Conservation (phyloP, 306 rosid species). For the Cucurbita moschata region DNA sequence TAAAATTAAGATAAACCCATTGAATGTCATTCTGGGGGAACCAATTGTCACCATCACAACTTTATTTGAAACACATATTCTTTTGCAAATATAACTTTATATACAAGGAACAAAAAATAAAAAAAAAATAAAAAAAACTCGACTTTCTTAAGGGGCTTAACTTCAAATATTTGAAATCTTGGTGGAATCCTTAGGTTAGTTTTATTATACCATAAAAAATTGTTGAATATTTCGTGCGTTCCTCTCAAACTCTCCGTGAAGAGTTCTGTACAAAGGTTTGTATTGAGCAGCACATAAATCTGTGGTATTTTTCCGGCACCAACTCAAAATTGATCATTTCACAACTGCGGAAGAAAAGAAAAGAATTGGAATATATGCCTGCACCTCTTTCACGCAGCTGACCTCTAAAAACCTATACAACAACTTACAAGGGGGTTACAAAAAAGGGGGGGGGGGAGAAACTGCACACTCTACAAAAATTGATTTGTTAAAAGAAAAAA, state of each 20-base stretch:
- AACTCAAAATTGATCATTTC: conserved; percentile 2
- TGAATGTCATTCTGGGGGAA: neutral
- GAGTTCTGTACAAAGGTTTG: conserved; percentile 2
- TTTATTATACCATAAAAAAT: too few species aligned
- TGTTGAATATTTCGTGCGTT: neutral
- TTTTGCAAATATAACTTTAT: neutral
- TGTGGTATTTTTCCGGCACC: neutral
- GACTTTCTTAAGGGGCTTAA: too few species aligned
- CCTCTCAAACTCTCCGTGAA: neutral
- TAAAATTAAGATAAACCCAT: neutral
- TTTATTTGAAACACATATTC: conserved; percentile 1
- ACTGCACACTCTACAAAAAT: conserved; percentile 9
- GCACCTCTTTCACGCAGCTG: neutral
- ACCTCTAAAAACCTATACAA: conserved; percentile 4
- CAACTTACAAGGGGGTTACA: neutral
- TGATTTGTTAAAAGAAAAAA: neutral
- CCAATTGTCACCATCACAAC: conserved; percentile 8
- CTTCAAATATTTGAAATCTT: too few species aligned
- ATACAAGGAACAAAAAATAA: neutral
- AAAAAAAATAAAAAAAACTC: neutral
- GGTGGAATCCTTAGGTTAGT: too few species aligned
- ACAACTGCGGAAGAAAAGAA: neutral
- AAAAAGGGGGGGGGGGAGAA: neutral
- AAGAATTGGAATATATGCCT: neutral
- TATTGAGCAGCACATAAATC: neutral